Evolutionary conservation across 257 asterid species (phyloP).

Genomic region (Solanum lycopersicoides): DNA sequence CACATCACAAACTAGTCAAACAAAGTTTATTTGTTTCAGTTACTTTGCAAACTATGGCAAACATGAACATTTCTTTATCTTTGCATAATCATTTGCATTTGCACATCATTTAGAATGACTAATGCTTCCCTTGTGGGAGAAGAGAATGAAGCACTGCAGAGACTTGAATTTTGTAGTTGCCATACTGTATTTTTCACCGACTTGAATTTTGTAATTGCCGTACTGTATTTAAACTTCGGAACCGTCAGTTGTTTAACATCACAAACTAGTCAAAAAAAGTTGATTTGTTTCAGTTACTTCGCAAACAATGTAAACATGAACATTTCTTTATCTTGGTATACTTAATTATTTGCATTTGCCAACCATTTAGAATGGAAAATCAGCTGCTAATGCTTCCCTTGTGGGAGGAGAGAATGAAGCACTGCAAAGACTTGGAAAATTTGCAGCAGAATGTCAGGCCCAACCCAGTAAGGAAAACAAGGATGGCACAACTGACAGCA

Average conservation of each 20-base stretch:
- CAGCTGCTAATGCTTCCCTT: constrained; percentile 57
- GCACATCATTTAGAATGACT: constrained; percentile 36
- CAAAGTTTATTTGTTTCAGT: background rate
- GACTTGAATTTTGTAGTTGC: constrained; percentile 17
- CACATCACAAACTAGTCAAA: background rate
- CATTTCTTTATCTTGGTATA: background rate
- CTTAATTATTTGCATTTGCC: background rate
- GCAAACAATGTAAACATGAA: background rate
- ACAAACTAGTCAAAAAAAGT: background rate
- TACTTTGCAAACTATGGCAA: background rate
- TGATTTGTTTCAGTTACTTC: background rate
- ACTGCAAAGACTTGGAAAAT: constrained; percentile 64
- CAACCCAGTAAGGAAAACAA: constrained; percentile 46
- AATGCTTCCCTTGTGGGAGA: constrained; percentile 82
- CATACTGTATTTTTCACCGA: background rate
- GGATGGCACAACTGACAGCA: constrained; percentile 55
- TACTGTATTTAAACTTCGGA: background rate
- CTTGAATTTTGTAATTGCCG: background rate
- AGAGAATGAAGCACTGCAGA: constrained; percentile 87
- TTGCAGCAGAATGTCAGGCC: constrained; percentile 65
- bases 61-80: background rate
- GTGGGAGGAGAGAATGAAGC: constrained; percentile 97
- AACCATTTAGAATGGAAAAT: constrained; percentile 47
- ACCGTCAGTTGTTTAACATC: background rate
- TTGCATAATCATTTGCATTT: background rate